Conservation (phyloP, 2,329 filamentous ascomycete species). For the Claviceps humidiphila region DNA sequence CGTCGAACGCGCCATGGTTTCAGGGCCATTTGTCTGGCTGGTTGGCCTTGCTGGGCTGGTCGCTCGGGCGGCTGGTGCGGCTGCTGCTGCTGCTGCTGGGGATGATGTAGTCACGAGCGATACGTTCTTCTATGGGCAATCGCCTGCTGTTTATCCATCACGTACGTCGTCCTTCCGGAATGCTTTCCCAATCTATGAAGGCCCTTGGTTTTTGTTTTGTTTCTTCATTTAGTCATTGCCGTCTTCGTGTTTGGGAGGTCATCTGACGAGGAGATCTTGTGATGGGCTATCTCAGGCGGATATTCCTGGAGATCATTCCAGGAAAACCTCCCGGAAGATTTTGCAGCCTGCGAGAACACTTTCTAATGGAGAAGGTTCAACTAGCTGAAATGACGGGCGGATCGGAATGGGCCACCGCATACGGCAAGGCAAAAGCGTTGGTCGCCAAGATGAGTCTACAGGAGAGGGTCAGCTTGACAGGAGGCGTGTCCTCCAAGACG, state of each 20-base stretch:
- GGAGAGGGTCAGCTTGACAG: slow-evolving; percentile 70
- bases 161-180: slow-evolving; percentile 21
- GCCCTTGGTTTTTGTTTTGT: too few relatives aligned
- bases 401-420: slow-evolving; percentile 50
- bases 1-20: background rate
- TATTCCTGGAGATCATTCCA: too few relatives aligned
- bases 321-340: too few relatives aligned
- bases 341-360: too few relatives aligned
- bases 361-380: too few relatives aligned
- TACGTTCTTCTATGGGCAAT: slow-evolving; percentile 34
- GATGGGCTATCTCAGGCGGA: background rate
- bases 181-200: too few relatives aligned
- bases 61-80: slow-evolving; percentile 3
- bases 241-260: too few relatives aligned
- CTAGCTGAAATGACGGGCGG: slow-evolving; percentile 41
- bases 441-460: slow-evolving; percentile 60
- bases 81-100: slow-evolving; percentile 3
- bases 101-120: slow-evolving; percentile 24
- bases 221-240: too few relatives aligned
- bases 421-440: slow-evolving; percentile 52
- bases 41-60: slow-evolving; percentile 3
- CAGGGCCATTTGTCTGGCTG: background rate
- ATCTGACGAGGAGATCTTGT: background rate
- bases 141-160: slow-evolving; percentile 37
- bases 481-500: slow-evolving; percentile 45